Evolutionary conservation across 148 eudicot species (phyloP), one percentile per base, ranked within the genome.

Genomic region (Amaranthus cruentus): DNA sequence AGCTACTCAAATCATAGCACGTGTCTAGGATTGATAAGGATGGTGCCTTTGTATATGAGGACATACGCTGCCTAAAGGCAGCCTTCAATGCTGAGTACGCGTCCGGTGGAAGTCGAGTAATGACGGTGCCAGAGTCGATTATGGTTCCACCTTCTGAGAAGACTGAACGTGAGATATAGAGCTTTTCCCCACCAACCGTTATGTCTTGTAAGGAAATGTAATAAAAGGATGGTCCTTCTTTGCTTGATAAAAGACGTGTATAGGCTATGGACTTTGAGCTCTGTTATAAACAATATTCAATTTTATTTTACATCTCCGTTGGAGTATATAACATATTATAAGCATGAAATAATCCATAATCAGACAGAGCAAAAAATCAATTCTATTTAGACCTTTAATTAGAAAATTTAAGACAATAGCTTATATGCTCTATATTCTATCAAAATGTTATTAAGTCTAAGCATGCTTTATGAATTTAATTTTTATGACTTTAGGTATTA

Each of bases 91-190:
- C 78, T 0, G 79, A 47, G 84, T 93, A 92, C 0, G 96, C 96
- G 5, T 75, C 66, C 0, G 93, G 84, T 5, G 91, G 88, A 3
- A 92, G 87, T 2, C 97, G 87, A 3, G 87, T 82, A 43, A 88
- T 88, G 49, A 88, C 93, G 0, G 97, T 92, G 8, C 97, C 97
- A 0, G 97, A 92, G 78, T 92, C 97, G 47, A 92, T 86, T 2
- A 92, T 59, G 4, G 85, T 80, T 4, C 91, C 91, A 0, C 81
- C 83, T 10, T 64, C 64, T 44, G 79, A 74, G 79, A 92, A 90
- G 52, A 85, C 86, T 0, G 96, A 15, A 1, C 82, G 79, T 4
- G 83, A 60, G 60, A 92, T 82, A 4, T 96, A 21, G 3, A 92
- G 78, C 43, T 53, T 64, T 2, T 44, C n/a, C 1, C 91, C 88